Base-by-base conservation (phyloP, 352 stramenopile species). In the Pythium brassicae region DNA sequence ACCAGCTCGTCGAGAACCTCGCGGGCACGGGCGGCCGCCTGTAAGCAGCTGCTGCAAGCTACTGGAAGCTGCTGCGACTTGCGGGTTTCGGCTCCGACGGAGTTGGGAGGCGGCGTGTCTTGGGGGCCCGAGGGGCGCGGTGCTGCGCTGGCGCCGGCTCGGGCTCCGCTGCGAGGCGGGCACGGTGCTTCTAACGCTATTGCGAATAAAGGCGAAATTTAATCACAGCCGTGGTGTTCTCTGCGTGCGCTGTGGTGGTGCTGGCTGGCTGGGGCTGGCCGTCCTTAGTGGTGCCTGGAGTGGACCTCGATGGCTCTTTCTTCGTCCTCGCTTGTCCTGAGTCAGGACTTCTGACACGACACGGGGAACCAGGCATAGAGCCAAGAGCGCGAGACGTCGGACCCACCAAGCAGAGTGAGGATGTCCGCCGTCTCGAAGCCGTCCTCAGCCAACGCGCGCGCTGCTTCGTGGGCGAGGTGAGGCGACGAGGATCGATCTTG, bases 121-220 rank as follows among this genome's bases (percentile, higher is more conserved):
- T 15, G 27, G 53, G 46, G 19, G 19, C 32, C 25, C 15, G 32
- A 53, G 19, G 27, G 51, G 19, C 53, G 53, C 22, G 35, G 44
- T 44, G 51, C 32, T 39, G 35, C 26, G 48, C 45, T 29, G 26
- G 44, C 42, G n/a, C 32, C 11, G 43, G 46, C 50, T 52, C 37
- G 10, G 25, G 19, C 32, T 57, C 50, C 37, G 34, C 27, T 50
- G 50, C 47, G 56, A 43, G 49, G 57, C 61, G 50, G 63, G 57
- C 56, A 63, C 64, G 65, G 69, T 75, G 57, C 76, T 75, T 80
- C 62, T 85, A 78, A 82, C 72, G 78, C 63, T 68, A 84, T 82
- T 71, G 69, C 76, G 71, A 87, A 89, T 89, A 89, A 89, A 89
- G 79, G 79, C 75, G 79, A 89, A 87, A 85, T 87, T 71, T 76